Percentiles rank a stretch among this genome's conserved stretches.
Conservation (phyloP, 176 grass and related monocot species). For the Stipa capillata region DNA sequence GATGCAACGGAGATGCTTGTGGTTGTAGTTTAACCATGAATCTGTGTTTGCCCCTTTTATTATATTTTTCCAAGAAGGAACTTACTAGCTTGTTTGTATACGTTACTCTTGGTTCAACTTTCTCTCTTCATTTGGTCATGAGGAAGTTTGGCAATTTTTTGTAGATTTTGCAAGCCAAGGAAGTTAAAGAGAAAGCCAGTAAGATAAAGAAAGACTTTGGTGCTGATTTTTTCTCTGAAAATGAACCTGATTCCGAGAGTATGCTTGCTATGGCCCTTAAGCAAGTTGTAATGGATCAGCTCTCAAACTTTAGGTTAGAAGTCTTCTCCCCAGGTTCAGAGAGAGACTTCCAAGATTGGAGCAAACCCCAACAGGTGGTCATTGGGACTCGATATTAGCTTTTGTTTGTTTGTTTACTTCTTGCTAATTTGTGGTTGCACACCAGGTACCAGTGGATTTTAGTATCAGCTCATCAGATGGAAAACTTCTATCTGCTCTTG, state of each 20-base stretch:
- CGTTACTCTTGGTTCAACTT: neutral
- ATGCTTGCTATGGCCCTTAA: constrained; percentile 64
- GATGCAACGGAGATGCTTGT: neutral
- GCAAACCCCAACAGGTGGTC: constrained; percentile 45
- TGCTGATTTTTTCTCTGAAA: constrained; percentile 22
- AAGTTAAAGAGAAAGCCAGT: constrained; percentile 57
- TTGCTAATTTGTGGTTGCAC: constrained; percentile 14
- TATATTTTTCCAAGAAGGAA: neutral
- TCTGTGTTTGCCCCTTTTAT: neutral
- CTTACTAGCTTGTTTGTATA: neutral
- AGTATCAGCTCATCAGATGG: constrained; percentile 60
- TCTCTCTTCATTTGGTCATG: neutral
- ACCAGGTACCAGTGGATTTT: constrained; percentile 36
- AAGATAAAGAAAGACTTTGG: constrained; percentile 30
- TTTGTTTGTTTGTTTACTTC: neutral
- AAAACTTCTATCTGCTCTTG: constrained; percentile 56
- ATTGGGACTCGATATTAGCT: neutral
- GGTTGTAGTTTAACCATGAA: neutral
- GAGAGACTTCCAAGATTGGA: constrained; percentile 43
- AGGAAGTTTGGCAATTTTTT: neutral
- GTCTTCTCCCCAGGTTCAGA: constrained; percentile 41
- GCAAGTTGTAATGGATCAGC: constrained; percentile 51
- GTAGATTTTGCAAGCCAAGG: constrained; percentile 58
- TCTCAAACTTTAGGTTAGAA: constrained; percentile 54
- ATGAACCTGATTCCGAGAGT: constrained; percentile 24